phyloP scores from a whole-genome alignment of 169 alveolate genomes.

The Condylostoma magnum region DNA sequence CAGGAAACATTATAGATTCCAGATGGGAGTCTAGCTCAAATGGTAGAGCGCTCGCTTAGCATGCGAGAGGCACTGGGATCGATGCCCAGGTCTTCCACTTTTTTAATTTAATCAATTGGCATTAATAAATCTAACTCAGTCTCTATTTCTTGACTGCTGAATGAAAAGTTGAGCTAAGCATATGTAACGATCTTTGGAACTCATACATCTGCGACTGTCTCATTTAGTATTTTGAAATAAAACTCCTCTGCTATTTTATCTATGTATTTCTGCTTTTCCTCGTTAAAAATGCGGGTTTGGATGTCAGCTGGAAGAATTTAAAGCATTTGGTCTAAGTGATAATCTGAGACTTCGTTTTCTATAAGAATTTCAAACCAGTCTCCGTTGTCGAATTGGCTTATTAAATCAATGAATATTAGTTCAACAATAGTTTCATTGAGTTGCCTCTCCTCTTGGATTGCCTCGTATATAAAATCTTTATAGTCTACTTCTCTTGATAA shows the following conservation, averaged over 20 bases:
- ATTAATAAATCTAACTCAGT: too few species aligned
- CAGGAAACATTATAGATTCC: too few species aligned
- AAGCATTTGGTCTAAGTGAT: neutral
- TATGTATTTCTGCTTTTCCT: neutral
- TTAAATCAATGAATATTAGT: neutral
- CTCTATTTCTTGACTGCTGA: too few species aligned
- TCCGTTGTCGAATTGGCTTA: neutral
- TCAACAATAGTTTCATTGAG: neutral
- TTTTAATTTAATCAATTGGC: too few species aligned
- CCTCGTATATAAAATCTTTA: neutral
- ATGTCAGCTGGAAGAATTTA: neutral
- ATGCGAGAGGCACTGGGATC: conserved; percentile 99
- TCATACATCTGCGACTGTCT: conserved; percentile 13
- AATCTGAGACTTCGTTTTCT: conserved; percentile 10
- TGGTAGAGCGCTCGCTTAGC: conserved; percentile 99
- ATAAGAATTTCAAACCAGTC: conserved; percentile 24
- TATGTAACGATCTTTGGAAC: neutral
- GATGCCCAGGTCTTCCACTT: conserved; percentile 96
- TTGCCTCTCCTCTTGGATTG: neutral
- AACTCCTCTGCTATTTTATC: neutral
- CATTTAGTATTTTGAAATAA: conserved; percentile 8
- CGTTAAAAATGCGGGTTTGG: neutral
- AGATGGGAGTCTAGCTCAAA: conserved; percentile 96
- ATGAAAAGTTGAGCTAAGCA: too few species aligned
- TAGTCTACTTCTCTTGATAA: neutral